These are phyloP conservation scores for Biscutella laevigata DNA, from an alignment of 441 rosid genomes.

Conservation along the genomic window DNA sequence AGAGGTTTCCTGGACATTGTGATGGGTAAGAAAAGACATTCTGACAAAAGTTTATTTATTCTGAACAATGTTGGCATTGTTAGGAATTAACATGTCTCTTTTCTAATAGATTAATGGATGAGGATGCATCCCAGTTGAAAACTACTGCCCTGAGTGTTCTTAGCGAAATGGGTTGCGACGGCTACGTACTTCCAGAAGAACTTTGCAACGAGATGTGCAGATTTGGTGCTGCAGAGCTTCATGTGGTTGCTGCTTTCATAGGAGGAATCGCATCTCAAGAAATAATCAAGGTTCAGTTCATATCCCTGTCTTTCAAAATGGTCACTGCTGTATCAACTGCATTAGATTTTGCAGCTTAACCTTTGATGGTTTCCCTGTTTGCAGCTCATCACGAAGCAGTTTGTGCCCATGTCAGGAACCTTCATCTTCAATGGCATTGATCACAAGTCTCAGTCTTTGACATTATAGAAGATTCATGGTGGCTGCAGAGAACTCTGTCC, in stretches of 20 bases:
- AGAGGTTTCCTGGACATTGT: slow-evolving; percentile 83
- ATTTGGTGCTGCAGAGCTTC: slow-evolving; percentile 92
- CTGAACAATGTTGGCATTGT: not conserved
- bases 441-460: slow-evolving; percentile 72
- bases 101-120: slow-evolving; percentile 49
- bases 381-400: slow-evolving; percentile 87
- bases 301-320: not conserved
- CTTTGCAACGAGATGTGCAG: slow-evolving; percentile 86
- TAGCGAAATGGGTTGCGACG: slow-evolving; percentile 74
- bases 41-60: not conserved
- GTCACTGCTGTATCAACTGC: not conserved
- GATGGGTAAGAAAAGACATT: slow-evolving; percentile 52
- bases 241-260: slow-evolving; percentile 74
- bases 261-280: slow-evolving; percentile 96
- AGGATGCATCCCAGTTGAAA: slow-evolving; percentile 66
- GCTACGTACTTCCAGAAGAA: slow-evolving; percentile 64
- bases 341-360: not conserved
- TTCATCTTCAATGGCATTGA: slow-evolving; percentile 83
- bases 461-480: slow-evolving; percentile 34
- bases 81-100: slow-evolving; percentile 6
- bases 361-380: not conserved
- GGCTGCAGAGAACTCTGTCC: no score
- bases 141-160: slow-evolving; percentile 57
- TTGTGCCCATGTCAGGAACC: slow-evolving; percentile 85
- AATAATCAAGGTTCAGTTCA: slow-evolving; percentile 69